phyloP scores from a whole-genome alignment of 805 yeast genomes.

The Komagataella phaffii region DNA sequence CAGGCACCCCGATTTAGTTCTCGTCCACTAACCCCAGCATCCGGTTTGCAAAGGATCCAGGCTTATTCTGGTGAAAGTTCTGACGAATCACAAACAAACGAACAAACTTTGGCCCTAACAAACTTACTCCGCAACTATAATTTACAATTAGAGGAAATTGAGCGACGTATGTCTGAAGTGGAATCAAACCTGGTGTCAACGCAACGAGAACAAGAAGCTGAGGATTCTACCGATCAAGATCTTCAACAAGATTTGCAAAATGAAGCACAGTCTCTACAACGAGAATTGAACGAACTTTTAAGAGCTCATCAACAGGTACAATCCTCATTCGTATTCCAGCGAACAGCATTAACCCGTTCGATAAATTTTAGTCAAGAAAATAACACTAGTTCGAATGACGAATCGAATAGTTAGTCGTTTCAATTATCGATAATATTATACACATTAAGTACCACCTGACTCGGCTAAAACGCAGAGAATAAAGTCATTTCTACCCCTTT shows the following conservation, averaged over 20 bases:
- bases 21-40: neutral
- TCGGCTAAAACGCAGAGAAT: constrained; percentile 1
- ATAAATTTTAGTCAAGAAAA: neutral
- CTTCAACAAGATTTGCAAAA: neutral
- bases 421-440: neutral
- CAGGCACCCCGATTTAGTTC: neutral
- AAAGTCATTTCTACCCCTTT: constrained; percentile 24
- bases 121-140: neutral
- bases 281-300: neutral
- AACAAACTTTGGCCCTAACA: neutral
- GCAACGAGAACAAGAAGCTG: neutral
- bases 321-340: neutral
- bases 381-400: neutral
- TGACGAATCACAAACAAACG: neutral
- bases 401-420: neutral
- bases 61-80: neutral
- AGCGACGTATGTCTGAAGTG: neutral
- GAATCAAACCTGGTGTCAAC: neutral
- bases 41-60: neutral
- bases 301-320: neutral
- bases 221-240: neutral
- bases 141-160: neutral
- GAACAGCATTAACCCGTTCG: neutral
- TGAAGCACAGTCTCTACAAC: neutral
- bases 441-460: neutral